Base-by-base conservation (phyloP, 179 eudicot genomes). In the Vitellaria paradoxa region DNA sequence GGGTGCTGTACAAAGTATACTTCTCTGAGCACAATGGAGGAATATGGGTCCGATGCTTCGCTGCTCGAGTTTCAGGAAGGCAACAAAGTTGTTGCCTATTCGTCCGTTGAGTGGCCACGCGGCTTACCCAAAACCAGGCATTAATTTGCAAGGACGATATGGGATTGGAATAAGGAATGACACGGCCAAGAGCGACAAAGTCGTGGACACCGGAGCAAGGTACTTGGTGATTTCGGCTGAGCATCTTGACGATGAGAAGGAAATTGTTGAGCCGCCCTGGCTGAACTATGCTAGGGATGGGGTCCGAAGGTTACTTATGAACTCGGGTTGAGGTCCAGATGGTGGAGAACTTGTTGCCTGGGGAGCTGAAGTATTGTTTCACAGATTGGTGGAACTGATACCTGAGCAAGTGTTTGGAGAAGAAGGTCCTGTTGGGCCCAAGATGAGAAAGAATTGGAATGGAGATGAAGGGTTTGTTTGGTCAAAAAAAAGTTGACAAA, bases 391-490 rank as follows among this genome's bases (percentile, higher is more conserved):
- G 50, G 82, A 81, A 61, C 55, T 78, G 26, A 73, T 92, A 67
- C 94, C 97, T 0, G 26, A 70, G 46, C 92, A 92, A 71, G 75
- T 91, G 66, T 68, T 75, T 70, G 95, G 93, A 6, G 91, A 89
- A 75, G 86, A 88, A 37, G 97, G 97, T 0, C 95, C 95, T 5
- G 76, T 80, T 57, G 95, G 94, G 18, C 97, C 95, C 26, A 91
- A 86, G 76, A 73, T 79, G 79, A 92, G 91, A 75, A 78, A 70
- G 17, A 85, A 66, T 80, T 92, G 97, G 94, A 78, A 78, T 81
- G 91, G 91, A 6, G 97, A 92, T 80, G 97, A 92, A 65, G 70
- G n/a, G n/a, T n/a, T n/a, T n/a, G n/a, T n/a, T n/a, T n/a, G n/a
- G n/a, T n/a, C n/a, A n/a, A n/a, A n/a, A n/a, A n/a, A n/a, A n/a